A percentile compares a stretch with the other conserved stretches of the same genome.
Conservation (phyloP, 805 yeast genomes). For the Teunomyces panamensis region DNA sequence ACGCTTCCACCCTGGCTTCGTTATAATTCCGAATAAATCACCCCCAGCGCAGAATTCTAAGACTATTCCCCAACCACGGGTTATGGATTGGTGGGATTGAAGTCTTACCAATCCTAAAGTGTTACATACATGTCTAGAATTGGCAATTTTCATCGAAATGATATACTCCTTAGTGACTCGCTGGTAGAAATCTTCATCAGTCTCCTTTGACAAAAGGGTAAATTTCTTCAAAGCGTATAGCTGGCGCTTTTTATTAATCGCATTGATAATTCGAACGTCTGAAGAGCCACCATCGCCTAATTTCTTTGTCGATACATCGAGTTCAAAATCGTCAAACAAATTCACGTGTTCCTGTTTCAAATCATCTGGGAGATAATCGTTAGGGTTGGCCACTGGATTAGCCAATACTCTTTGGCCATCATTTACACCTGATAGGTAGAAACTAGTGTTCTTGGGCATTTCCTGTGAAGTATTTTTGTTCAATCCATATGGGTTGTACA, state of each 20-base stretch:
- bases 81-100: slow-evolving; percentile 51
- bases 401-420: slow-evolving; percentile 51
- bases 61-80: slow-evolving; percentile 75
- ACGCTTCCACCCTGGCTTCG: slow-evolving; percentile 59
- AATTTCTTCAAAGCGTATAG: slow-evolving; percentile 66
- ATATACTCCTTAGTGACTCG: slow-evolving; percentile 64
- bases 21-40: slow-evolving; percentile 57
- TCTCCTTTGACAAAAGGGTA: slow-evolving; percentile 56
- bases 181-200: slow-evolving; percentile 60
- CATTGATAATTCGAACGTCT: slow-evolving; percentile 49
- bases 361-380: slow-evolving; percentile 55
- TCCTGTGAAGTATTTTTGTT: slow-evolving; percentile 28
- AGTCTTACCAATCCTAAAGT: slow-evolving; percentile 55
- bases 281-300: slow-evolving; percentile 76
- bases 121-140: slow-evolving; percentile 59
- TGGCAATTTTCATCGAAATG: slow-evolving; percentile 51
- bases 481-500: slow-evolving; percentile 66
- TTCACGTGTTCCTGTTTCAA: slow-evolving; percentile 47
- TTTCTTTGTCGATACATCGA: slow-evolving; percentile 39
- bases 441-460: slow-evolving; percentile 21
- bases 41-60: slow-evolving; percentile 62
- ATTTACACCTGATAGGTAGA: slow-evolving; percentile 25
- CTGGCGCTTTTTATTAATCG: slow-evolving; percentile 39
- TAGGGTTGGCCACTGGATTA: slow-evolving; percentile 65
- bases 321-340: slow-evolving; percentile 55